Conservation (phyloP, 2,329 filamentous ascomycete species). For the Paecilomyces sp. region DNA sequence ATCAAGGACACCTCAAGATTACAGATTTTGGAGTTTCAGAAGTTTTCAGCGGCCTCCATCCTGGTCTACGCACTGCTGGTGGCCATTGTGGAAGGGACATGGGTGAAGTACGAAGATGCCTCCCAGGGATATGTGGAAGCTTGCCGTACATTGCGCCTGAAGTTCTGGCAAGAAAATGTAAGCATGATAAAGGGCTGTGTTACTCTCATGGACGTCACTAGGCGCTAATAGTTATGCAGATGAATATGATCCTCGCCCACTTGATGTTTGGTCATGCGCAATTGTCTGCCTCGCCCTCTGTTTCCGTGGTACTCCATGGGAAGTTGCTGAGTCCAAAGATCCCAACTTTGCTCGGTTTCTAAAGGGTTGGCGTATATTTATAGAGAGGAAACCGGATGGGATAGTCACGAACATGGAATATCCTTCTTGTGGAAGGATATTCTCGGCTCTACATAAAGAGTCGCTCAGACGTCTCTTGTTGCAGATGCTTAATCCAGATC, state of each 20-base stretch:
- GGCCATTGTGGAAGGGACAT: conserved; percentile 69
- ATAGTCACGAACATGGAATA: conserved; percentile 54
- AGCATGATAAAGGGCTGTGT: neutral
- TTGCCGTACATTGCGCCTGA: conserved; percentile 84
- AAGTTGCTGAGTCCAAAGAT: conserved; percentile 53
- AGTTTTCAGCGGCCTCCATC: conserved; percentile 75
- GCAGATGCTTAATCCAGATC: conserved; percentile 77
- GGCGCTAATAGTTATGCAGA: conserved; percentile 21
- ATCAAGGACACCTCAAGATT: conserved; percentile 77
- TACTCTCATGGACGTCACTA: neutral
- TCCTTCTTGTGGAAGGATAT: conserved; percentile 59
- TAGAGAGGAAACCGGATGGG: conserved; percentile 47
- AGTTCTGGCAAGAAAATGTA: conserved; percentile 60
- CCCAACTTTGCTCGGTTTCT: conserved; percentile 59
- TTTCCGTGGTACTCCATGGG: conserved; percentile 68
- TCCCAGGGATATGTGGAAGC: conserved; percentile 76
- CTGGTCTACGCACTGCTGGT: conserved; percentile 64
- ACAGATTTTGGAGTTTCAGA: conserved; percentile 88
- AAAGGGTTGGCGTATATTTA: conserved; percentile 62
- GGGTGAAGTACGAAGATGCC: conserved; percentile 62
- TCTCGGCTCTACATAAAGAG: conserved; percentile 44
- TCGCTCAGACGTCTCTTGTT: conserved; percentile 62
- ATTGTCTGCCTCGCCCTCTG: conserved; percentile 75
- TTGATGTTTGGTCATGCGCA: conserved; percentile 82
- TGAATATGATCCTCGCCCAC: conserved; percentile 64